phyloP scores from a whole-genome alignment of 1,284 basidiomycete species.

The Cerrena zonata region DNA sequence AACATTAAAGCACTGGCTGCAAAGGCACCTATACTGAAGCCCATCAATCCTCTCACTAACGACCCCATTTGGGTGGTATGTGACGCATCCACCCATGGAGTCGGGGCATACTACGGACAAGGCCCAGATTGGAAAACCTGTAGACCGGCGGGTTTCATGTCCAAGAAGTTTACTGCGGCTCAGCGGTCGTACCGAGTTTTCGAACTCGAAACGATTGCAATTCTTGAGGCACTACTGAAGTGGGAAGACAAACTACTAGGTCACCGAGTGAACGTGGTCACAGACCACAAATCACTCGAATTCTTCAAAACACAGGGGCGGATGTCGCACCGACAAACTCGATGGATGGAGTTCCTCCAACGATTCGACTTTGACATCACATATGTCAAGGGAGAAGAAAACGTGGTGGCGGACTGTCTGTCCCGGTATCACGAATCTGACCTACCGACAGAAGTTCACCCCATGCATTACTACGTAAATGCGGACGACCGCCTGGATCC shows the following conservation, averaged over 20 bases:
- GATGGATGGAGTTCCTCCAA: conserved; percentile 33
- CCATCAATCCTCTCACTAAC: neutral
- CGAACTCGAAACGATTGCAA: conserved; percentile 33
- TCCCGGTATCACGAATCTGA: no score
- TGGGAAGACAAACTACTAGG: no score
- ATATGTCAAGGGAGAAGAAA: no score
- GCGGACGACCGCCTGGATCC: conserved; percentile 24
- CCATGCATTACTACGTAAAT: conserved; percentile 23
- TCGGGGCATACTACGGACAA: no score
- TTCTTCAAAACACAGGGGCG: conserved; percentile 31
- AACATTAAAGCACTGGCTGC: neutral
- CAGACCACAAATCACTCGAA: conserved; percentile 34
- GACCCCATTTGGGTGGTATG: no score
- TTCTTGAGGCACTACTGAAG: conserved; percentile 31
- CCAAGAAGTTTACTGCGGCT: no score
- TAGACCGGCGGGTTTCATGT: conserved; percentile 31
- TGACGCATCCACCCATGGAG: no score
- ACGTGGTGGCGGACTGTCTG: conserved; percentile 30
- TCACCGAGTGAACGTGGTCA: conserved; percentile 27
- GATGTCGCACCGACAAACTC: no score
- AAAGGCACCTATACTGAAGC: neutral
- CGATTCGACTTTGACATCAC: conserved; percentile 28
- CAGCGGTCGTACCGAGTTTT: conserved; percentile 32
- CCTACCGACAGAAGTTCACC: conserved; percentile 15
- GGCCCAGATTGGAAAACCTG: conserved; percentile 27